Percentiles rank a stretch among this genome's conserved stretches.
These are phyloP conservation scores for Glutinoglossum americanum DNA, from an alignment of 495 filamentous ascomycete genomes.

Conservation along the genomic window DNA sequence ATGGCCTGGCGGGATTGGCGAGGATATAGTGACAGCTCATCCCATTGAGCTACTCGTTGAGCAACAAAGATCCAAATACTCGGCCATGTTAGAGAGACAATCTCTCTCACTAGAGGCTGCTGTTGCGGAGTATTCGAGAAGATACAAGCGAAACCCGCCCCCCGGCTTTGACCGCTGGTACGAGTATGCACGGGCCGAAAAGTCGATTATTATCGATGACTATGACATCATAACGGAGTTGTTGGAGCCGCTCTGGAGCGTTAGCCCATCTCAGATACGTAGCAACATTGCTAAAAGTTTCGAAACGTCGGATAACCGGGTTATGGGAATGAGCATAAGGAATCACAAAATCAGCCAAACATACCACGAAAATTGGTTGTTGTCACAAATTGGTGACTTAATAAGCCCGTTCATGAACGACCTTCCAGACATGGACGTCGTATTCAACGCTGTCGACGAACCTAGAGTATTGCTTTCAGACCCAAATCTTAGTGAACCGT, in stretches of 20 bases:
- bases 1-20: neutral
- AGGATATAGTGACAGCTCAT: neutral
- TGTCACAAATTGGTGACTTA: neutral
- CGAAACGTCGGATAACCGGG: neutral
- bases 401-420: neutral
- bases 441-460: neutral
- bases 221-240: neutral
- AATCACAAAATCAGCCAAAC: neutral
- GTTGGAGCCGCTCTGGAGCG: neutral
- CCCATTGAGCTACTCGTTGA: neutral
- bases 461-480: neutral
- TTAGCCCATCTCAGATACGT: neutral
- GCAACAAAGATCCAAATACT: neutral
- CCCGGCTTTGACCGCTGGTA: constrained; percentile 94
- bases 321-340: neutral
- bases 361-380: neutral
- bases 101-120: constrained; percentile 48
- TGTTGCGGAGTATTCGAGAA: constrained; percentile 51
- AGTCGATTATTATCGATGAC: neutral
- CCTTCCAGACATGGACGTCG: neutral
- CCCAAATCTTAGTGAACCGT: neutral
- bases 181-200: constrained; percentile 39
- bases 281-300: neutral
- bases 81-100: constrained; percentile 32
- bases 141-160: constrained; percentile 67